Conservation (phyloP, 495 filamentous ascomycete genomes). For the Penicillium cataractarum region DNA sequence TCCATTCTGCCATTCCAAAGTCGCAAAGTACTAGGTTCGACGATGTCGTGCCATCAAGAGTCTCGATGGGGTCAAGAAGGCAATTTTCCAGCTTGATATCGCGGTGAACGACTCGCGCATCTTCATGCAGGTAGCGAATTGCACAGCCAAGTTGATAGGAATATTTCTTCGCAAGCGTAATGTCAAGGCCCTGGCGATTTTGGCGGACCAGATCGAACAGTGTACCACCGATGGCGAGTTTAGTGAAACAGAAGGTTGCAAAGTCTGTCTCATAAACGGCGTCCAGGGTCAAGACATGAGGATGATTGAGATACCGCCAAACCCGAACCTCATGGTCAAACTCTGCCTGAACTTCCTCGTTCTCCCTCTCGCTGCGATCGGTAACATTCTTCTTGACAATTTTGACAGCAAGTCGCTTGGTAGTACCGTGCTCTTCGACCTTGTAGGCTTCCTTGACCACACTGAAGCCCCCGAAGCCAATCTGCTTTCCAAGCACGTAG, state of each 20-base stretch:
- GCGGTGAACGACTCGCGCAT: constrained; percentile 70
- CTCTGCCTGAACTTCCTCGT: constrained; percentile 70
- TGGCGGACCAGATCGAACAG: constrained; percentile 69
- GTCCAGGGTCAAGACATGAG: constrained; percentile 66
- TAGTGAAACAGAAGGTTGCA: constrained; percentile 76
- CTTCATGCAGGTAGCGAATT: constrained; percentile 73
- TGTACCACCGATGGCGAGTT: constrained; percentile 67
- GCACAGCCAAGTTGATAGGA: constrained; percentile 69
- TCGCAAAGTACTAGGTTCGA: constrained; percentile 71
- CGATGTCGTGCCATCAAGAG: constrained; percentile 45
- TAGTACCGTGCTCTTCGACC: constrained; percentile 57
- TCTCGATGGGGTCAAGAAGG: constrained; percentile 61
- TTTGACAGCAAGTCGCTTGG: constrained; percentile 66
- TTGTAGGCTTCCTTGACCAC: constrained; percentile 72
- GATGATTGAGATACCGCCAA: constrained; percentile 71
- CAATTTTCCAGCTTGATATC: constrained; percentile 83
- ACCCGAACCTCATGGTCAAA: constrained; percentile 76
- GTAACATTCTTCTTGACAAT: constrained; percentile 67
- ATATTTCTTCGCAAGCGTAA: constrained; percentile 62
- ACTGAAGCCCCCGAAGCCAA: constrained; percentile 73
- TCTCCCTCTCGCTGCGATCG: constrained; percentile 61
- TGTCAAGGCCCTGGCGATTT: constrained; percentile 58
- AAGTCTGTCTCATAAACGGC: constrained; percentile 71
- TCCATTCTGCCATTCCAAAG: constrained; percentile 77
- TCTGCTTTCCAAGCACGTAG: constrained; percentile 73